Evolutionary conservation across 805 yeast genomes (phyloP).

Genomic region (Wickerhamomyces mucosus): DNA sequence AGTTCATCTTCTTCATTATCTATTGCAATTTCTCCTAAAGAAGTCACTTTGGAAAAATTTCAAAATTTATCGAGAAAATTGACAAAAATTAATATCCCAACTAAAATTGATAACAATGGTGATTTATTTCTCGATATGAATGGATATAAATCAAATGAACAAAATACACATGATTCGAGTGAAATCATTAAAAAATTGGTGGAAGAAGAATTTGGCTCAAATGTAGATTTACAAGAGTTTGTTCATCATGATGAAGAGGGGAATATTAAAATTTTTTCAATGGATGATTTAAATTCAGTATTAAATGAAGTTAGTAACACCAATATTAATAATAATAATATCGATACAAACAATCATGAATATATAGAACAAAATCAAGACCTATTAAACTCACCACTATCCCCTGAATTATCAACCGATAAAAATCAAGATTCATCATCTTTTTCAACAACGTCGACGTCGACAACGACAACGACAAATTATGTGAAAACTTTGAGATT

Average conservation of each 20-base stretch:
- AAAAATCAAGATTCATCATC: slow-evolving; percentile 1
- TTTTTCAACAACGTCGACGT: slow-evolving; percentile 1
- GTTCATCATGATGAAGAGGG: slow-evolving; percentile 57
- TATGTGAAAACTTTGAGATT: slow-evolving; percentile 83
- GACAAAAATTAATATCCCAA: slow-evolving; percentile 70
- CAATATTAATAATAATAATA: too few species aligned
- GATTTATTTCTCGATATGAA: slow-evolving; percentile 88
- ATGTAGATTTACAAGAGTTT: slow-evolving; percentile 34
- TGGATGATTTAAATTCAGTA: slow-evolving; percentile 14
- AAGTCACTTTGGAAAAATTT: slow-evolving; percentile 47
- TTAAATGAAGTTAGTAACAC: background rate
- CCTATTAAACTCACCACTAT: slow-evolving; percentile 1
- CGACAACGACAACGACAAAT: slow-evolving; percentile 18
- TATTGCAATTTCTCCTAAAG: slow-evolving; percentile 19
- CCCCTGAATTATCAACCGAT: slow-evolving; percentile 2
- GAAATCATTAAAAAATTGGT: slow-evolving; percentile 63
- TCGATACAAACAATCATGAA: too few species aligned
- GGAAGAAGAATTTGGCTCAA: slow-evolving; percentile 62
- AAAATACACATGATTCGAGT: slow-evolving; percentile 69
- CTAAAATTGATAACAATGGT: slow-evolving; percentile 81
- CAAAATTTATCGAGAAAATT: slow-evolving; percentile 55
- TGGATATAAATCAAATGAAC: slow-evolving; percentile 85
- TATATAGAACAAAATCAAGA: background rate
- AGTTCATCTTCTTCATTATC: background rate
- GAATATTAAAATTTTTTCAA: slow-evolving; percentile 46